A percentile compares a stretch with the other conserved stretches of the same genome.
Evolutionary conservation across 257 asterid genomes (phyloP).

Genomic region (Primulina tabacum): DNA sequence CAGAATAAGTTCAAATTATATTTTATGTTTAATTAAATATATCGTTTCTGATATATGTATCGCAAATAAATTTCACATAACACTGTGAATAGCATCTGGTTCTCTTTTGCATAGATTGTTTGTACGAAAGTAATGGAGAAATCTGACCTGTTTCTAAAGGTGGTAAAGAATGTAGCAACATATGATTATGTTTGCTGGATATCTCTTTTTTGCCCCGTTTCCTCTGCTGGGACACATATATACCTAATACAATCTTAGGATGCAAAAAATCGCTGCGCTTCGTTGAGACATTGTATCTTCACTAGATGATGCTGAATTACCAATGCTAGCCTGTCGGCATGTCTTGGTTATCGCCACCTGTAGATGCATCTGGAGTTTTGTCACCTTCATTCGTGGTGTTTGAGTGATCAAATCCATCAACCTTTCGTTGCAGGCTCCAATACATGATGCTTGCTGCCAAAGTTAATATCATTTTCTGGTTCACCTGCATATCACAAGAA

Average conservation of each 20-base stretch:
- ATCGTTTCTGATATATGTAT: too few species aligned
- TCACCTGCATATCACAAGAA: constrained; percentile 40
- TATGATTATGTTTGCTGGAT: neutral
- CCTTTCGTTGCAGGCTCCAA: constrained; percentile 69
- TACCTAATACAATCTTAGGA: neutral
- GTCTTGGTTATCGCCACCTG: constrained; percentile 10
- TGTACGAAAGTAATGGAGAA: neutral
- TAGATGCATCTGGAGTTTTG: constrained; percentile 21
- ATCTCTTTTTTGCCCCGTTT: neutral
- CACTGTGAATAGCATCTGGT: neutral
- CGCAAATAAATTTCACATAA: too few species aligned
- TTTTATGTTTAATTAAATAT: neutral
- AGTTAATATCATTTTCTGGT: constrained; percentile 80
- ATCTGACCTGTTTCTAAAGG: neutral
- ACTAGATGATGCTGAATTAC: neutral
- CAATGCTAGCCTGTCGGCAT: neutral
- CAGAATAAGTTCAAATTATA: too few species aligned
- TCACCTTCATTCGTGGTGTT: neutral
- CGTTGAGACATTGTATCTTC: neutral
- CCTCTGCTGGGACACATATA: neutral
- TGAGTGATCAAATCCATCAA: constrained; percentile 27
- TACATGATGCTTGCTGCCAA: constrained; percentile 85
- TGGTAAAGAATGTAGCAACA: neutral
- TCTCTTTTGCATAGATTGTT: neutral
- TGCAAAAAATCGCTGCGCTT: neutral